These are phyloP conservation scores for Primulina tabacum DNA, from an alignment of 257 asterid species.

Conservation along the genomic window DNA sequence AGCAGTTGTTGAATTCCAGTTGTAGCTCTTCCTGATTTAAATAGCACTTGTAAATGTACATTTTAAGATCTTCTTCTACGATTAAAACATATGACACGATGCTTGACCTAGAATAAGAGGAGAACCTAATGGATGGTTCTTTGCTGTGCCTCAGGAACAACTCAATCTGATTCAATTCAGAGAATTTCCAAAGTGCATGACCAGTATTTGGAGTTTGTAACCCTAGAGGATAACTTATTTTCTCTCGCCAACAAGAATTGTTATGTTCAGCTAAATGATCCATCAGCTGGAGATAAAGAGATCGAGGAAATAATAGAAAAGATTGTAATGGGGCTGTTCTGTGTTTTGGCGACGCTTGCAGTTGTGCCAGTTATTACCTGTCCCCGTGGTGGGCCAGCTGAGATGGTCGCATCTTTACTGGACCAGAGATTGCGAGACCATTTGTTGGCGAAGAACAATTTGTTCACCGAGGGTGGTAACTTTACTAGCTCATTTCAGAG, in stretches of 20 bases:
- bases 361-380: slow-evolving; percentile 94
- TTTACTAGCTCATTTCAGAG: slow-evolving; percentile 84
- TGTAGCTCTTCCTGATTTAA: neutral
- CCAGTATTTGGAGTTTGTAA: slow-evolving; percentile 90
- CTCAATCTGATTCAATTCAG: slow-evolving; percentile 75
- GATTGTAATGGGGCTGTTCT: slow-evolving; percentile 80
- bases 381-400: slow-evolving; percentile 98
- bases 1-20: neutral
- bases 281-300: slow-evolving; percentile 89
- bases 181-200: slow-evolving; percentile 90
- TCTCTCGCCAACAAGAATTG: slow-evolving; percentile 86
- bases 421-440: slow-evolving; percentile 92
- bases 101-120: slow-evolving; percentile 17
- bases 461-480: slow-evolving; percentile 76
- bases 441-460: slow-evolving; percentile 78
- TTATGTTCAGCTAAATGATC: slow-evolving; percentile 89
- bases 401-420: slow-evolving; percentile 87
- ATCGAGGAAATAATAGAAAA: slow-evolving; percentile 78
- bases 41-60: neutral
- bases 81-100: neutral
- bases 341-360: slow-evolving; percentile 94
- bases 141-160: slow-evolving; percentile 46
- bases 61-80: neutral
- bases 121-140: slow-evolving; percentile 17
- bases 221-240: slow-evolving; percentile 81